Conservation (phyloP, 2,329 filamentous ascomycete genomes). For the Hymenoscyphus albidus region DNA sequence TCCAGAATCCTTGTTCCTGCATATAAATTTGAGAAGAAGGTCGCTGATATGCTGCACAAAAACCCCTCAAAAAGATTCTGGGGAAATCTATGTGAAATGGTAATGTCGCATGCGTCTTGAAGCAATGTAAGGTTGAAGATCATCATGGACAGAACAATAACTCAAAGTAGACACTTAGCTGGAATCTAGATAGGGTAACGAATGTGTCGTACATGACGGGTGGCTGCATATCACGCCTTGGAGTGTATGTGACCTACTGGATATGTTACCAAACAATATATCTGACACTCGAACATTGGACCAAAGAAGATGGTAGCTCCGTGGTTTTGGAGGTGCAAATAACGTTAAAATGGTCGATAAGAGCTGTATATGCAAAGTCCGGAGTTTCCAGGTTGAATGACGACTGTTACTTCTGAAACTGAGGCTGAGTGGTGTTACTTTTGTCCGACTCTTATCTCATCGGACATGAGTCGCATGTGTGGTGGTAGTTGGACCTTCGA, state of each 20-base stretch:
- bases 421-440: background rate
- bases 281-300: background rate
- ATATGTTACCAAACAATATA: background rate
- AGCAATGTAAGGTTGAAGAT: background rate
- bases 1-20: background rate
- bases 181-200: background rate
- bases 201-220: slow-evolving; percentile 1
- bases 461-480: background rate
- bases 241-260: background rate
- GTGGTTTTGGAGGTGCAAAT: background rate
- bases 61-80: background rate
- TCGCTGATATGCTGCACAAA: background rate
- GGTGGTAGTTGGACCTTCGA: background rate
- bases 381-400: background rate
- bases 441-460: background rate
- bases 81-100: background rate
- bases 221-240: background rate
- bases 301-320: background rate
- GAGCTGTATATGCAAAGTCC: background rate
- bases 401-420: background rate
- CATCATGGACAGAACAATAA: background rate
- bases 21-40: background rate
- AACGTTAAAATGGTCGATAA: background rate
- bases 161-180: background rate
- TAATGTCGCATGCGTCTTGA: background rate